Percentiles rank a stretch among this genome's conserved stretches.
These are phyloP conservation scores for Phytophthora constricta DNA, from an alignment of 352 stramenopile species.

Conservation along the genomic window DNA sequence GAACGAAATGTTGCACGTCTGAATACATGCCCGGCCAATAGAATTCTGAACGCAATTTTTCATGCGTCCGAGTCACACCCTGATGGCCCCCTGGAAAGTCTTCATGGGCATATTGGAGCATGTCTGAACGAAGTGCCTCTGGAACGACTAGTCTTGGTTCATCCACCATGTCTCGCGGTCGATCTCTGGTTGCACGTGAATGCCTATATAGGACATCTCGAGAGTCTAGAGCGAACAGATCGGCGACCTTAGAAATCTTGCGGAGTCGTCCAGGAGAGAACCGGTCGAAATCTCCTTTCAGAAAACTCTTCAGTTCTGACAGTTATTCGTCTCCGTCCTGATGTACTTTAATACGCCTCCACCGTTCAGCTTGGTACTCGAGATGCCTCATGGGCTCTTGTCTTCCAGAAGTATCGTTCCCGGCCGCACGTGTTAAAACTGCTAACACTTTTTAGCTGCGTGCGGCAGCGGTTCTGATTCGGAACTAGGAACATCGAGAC, in stretches of 20 bases:
- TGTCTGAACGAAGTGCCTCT: not conserved
- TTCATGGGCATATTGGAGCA: constrained; percentile 1
- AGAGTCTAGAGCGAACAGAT: not conserved
- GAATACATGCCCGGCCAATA: not conserved
- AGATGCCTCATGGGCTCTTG: not conserved
- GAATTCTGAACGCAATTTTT: not conserved
- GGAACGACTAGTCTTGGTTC: constrained; percentile 1
- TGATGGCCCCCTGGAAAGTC: constrained; percentile 2
- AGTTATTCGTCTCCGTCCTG: not conserved
- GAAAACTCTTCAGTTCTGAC: not conserved
- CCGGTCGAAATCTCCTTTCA: not conserved
- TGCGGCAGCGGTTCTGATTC: not conserved
- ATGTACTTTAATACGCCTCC: not conserved
- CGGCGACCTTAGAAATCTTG: not conserved
- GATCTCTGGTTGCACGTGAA: not conserved
- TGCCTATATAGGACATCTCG: not conserved
- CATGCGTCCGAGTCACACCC: not conserved
- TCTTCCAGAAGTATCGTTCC: not conserved
- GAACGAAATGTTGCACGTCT: not conserved
- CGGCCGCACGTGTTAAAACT: not conserved
- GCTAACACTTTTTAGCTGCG: not conserved
- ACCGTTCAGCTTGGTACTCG: not conserved
- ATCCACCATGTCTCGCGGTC: not conserved
- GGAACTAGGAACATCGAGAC: not conserved
- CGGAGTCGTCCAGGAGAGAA: not conserved